Evolutionary conservation across 75 land plant species (phyloP).

Genomic region (Larix kaempferi): DNA sequence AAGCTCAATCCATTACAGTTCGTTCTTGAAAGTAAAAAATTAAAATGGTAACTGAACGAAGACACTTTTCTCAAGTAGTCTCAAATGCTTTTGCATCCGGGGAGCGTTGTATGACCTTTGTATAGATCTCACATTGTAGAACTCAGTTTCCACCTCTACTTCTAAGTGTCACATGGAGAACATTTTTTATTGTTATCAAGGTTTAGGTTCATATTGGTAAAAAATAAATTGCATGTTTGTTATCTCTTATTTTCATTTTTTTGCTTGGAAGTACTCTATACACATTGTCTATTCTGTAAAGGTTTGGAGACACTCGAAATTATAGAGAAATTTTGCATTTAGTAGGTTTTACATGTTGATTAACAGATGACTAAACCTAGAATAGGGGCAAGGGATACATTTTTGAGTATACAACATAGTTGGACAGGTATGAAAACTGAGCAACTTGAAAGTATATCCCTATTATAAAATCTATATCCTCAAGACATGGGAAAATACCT

Average conservation of each 20-base stretch:
- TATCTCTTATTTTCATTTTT: not conserved
- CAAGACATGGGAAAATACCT: too few species aligned
- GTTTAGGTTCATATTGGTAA: not conserved
- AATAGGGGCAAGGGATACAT: not conserved
- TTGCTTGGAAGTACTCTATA: not conserved
- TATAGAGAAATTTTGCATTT: too few species aligned
- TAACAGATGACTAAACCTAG: not conserved
- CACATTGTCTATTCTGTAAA: not conserved
- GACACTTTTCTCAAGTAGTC: not conserved
- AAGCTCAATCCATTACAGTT: not conserved
- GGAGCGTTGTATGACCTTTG: not conserved
- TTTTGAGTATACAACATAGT: not conserved
- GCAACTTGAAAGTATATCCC: not conserved
- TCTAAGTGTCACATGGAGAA: not conserved
- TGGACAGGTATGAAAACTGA: not conserved
- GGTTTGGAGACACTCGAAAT: not conserved
- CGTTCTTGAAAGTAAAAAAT: not conserved
- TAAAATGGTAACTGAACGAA: not conserved
- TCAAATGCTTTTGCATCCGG: not conserved
- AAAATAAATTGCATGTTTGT: not conserved
- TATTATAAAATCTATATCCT: not conserved
- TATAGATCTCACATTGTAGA: not conserved
- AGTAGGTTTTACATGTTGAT: not conserved
- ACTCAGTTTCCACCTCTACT: constrained; percentile 1
- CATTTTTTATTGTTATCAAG: not conserved